phyloP scores from a whole-genome alignment of 2,329 filamentous ascomycete species.

The Cladosporium sp. region DNA sequence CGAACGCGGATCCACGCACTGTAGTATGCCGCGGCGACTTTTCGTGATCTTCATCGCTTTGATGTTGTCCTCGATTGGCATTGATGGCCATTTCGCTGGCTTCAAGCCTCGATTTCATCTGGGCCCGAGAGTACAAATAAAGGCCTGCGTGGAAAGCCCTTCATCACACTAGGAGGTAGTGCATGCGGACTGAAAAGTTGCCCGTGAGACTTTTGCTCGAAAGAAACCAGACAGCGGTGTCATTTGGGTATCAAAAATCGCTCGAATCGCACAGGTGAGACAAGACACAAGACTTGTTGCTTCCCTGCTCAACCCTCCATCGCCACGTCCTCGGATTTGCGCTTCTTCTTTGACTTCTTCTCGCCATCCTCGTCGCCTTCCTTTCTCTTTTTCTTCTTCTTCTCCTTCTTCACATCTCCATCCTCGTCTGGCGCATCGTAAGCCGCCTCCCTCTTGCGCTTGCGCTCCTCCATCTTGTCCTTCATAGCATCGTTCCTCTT shows the following conservation, averaged over 20 bases:
- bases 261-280: not conserved
- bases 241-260: slow-evolving; percentile 6
- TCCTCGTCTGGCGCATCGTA: slow-evolving; percentile 84
- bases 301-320: not conserved
- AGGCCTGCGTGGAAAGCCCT: too few relatives aligned
- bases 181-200: too few relatives aligned
- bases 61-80: too few relatives aligned
- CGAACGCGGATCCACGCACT: too few relatives aligned
- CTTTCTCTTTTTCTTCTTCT: slow-evolving; percentile 49
- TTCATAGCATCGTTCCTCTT: slow-evolving; percentile 80
- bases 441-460: slow-evolving; percentile 77
- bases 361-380: slow-evolving; percentile 27
- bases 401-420: slow-evolving; percentile 42
- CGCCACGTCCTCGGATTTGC: slow-evolving; percentile 7
- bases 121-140: too few relatives aligned
- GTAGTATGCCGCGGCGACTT: too few relatives aligned
- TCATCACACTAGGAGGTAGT: too few relatives aligned
- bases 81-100: too few relatives aligned
- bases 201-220: not conserved
- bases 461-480: slow-evolving; percentile 82
- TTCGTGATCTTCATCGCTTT: too few relatives aligned
- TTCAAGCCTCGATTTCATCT: too few relatives aligned
- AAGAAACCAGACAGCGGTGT: not conserved
- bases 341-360: slow-evolving; percentile 10
- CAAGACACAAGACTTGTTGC: not conserved